Conservation (phyloP, 106 monocot genomes). For the Phalaenopsis equestris region DNA sequence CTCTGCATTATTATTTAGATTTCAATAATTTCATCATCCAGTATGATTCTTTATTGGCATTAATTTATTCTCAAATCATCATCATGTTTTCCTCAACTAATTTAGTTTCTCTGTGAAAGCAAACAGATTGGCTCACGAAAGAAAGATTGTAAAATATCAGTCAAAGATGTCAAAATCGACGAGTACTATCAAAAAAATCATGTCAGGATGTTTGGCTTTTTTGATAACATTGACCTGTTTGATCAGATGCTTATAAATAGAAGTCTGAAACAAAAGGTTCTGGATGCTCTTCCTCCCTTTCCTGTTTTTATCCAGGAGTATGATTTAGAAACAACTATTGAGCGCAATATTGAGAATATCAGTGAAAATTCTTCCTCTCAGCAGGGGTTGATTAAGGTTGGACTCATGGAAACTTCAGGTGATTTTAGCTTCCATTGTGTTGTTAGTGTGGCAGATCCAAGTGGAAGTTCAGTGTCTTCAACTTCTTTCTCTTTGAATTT, state of each 20-base stretch:
- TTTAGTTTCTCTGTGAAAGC: slow-evolving; percentile 21
- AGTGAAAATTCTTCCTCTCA: neutral
- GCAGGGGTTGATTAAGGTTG: slow-evolving; percentile 30
- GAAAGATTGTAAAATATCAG: slow-evolving; percentile 41
- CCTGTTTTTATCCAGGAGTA: slow-evolving; percentile 19
- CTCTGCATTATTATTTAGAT: neutral
- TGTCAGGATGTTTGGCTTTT: slow-evolving; percentile 8
- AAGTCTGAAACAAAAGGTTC: slow-evolving; percentile 37
- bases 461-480: slow-evolving; percentile 20
- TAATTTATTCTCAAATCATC: neutral
- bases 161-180: slow-evolving; percentile 55
- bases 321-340: slow-evolving; percentile 18
- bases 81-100: slow-evolving; percentile 9
- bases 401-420: slow-evolving; percentile 68
- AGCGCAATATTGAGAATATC: neutral
- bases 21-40: neutral
- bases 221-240: slow-evolving; percentile 2
- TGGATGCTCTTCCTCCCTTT: slow-evolving; percentile 50
- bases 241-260: slow-evolving; percentile 21
- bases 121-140: slow-evolving; percentile 56
- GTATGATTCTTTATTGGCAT: neutral
- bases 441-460: slow-evolving; percentile 28
- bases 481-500: slow-evolving; percentile 50
- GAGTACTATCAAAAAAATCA: slow-evolving; percentile 33
- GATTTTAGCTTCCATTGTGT: slow-evolving; percentile 36